phyloP scores from a whole-genome alignment of 495 filamentous ascomycete genomes.

The Neurospora sp. region DNA sequence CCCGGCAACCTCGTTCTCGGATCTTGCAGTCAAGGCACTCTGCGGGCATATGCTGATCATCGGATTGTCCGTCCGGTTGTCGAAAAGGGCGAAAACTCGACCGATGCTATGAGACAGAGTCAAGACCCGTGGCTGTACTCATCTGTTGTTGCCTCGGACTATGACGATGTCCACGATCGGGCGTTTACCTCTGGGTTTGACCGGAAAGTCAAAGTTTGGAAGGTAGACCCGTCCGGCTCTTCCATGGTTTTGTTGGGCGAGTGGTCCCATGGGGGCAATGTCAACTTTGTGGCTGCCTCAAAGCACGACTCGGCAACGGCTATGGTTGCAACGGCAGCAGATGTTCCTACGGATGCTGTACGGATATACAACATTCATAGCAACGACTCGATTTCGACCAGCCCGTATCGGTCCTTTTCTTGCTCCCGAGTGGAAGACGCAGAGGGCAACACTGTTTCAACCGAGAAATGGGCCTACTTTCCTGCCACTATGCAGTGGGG shows the following conservation, averaged over 20 bases:
- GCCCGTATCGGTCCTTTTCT: conserved; percentile 28
- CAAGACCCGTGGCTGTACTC: conserved; percentile 64
- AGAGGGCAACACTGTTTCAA: conserved; percentile 28
- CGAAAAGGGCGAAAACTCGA: conserved; percentile 41
- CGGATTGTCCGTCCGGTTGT: conserved; percentile 46
- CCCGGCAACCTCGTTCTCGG: conserved; percentile 69
- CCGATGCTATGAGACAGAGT: conserved; percentile 47
- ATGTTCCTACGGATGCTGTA: conserved; percentile 36
- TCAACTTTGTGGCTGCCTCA: conserved; percentile 62
- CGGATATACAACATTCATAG: conserved; percentile 37
- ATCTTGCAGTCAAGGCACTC: conserved; percentile 38
- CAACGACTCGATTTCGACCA: conserved; percentile 17
- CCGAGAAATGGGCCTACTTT: conserved; percentile 47
- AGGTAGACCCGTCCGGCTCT: conserved; percentile 26
- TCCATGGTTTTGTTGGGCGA: conserved; percentile 36
- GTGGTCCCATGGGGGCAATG: conserved; percentile 54
- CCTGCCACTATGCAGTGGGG: conserved; percentile 75
- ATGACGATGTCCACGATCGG: conserved; percentile 43
- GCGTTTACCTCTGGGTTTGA: conserved; percentile 81
- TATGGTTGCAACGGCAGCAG: conserved; percentile 42
- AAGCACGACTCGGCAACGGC: conserved; percentile 21
- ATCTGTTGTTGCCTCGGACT: conserved; percentile 68
- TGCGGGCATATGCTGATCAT: conserved; percentile 64
- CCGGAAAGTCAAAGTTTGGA: conserved; percentile 68
- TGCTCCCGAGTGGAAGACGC: conserved; percentile 38